Conservation (phyloP, 1,284 basidiomycete genomes). For the Termitomyces sp. region DNA sequence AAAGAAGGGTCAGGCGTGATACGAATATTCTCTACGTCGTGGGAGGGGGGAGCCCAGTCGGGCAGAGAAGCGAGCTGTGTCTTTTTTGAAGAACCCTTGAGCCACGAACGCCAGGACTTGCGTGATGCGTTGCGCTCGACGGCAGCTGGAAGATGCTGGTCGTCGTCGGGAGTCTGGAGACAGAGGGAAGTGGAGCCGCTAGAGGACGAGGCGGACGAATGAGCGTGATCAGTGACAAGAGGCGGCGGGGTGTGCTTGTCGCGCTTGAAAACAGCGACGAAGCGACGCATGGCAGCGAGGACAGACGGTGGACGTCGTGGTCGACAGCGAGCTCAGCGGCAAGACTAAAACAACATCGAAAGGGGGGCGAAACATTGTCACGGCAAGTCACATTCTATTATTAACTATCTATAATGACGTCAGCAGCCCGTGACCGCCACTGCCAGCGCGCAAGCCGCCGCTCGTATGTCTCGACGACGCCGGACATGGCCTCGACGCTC, state of each 20-base stretch:
- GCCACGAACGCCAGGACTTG: slow-evolving; percentile 51
- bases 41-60: slow-evolving; percentile 13
- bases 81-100: slow-evolving; percentile 34
- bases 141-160: slow-evolving; percentile 32
- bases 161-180: slow-evolving; percentile 59
- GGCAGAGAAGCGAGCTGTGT: slow-evolving; percentile 4
- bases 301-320: slow-evolving; percentile 5
- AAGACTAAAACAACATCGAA: slow-evolving; percentile 13
- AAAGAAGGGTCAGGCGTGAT: slow-evolving; percentile 13
- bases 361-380: slow-evolving; percentile 15
- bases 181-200: slow-evolving; percentile 53
- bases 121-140: slow-evolving; percentile 24
- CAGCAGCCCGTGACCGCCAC: slow-evolving; percentile 20
- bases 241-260: slow-evolving; percentile 38
- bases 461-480: slow-evolving; percentile 58
- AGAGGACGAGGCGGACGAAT: slow-evolving; percentile 58
- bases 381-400: slow-evolving; percentile 6
- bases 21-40: slow-evolving; percentile 19
- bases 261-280: slow-evolving; percentile 53
- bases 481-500: slow-evolving; percentile 41
- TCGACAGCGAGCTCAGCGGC: slow-evolving; percentile 5
- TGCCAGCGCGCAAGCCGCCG: slow-evolving; percentile 45
- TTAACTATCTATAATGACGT: slow-evolving; percentile 14
- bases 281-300: slow-evolving; percentile 34
- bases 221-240: slow-evolving; percentile 25